A percentile compares a stretch with the other conserved stretches of the same genome.
phyloP scores from a whole-genome alignment of 2,329 filamentous ascomycete genomes.

The Ascochyta lentis region DNA sequence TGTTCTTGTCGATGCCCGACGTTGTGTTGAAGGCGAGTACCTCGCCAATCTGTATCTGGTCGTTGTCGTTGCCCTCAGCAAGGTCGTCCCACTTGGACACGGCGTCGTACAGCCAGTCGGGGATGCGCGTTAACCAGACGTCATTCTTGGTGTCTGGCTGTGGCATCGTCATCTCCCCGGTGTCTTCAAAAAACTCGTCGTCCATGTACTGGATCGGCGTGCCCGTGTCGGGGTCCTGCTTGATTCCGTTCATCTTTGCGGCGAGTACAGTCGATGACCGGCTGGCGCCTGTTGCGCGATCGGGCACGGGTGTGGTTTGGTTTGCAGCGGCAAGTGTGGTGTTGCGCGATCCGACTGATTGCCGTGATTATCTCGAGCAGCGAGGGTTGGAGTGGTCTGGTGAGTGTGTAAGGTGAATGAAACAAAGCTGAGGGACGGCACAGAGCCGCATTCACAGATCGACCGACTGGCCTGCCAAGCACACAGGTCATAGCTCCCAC shows the following conservation, averaged over 20 bases:
- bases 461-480: constrained; percentile 6
- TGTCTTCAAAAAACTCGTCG: constrained; percentile 54
- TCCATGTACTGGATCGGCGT: constrained; percentile 46
- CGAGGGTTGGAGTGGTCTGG: not conserved
- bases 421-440: not conserved
- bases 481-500: constrained; percentile 12
- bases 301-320: not conserved
- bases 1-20: constrained; percentile 35
- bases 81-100: constrained; percentile 46
- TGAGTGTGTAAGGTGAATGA: not conserved
- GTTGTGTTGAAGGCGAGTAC: constrained; percentile 38
- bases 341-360: not conserved
- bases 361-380: not conserved
- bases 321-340: not conserved
- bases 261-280: not conserved
- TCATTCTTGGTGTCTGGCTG: constrained; percentile 33
- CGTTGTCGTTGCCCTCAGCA: constrained; percentile 46
- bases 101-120: constrained; percentile 49
- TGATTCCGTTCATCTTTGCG: constrained; percentile 49
- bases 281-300: constrained; percentile 13
- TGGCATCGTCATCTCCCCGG: constrained; percentile 51
- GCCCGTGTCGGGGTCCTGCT: constrained; percentile 46
- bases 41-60: constrained; percentile 49
- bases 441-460: constrained; percentile 13
- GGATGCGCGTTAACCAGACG: constrained; percentile 50